Percentiles rank a stretch among this genome's conserved stretches.
These are phyloP conservation scores for Boletus pseudopeckii DNA, from an alignment of 768 basidiomycete species.

Conservation along the genomic window DNA sequence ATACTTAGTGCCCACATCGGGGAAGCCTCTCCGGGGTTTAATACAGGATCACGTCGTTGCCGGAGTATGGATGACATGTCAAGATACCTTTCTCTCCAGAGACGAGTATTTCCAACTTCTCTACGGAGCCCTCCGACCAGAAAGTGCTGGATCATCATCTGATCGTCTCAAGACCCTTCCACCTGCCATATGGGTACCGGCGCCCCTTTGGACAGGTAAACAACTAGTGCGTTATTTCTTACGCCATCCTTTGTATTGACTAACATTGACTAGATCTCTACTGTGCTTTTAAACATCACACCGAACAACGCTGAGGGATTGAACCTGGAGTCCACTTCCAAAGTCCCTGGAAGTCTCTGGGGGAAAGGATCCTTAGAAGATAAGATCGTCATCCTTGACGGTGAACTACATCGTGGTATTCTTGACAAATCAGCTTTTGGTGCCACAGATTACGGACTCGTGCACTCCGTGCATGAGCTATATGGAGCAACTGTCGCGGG, in stretches of 20 bases:
- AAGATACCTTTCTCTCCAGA: constrained; percentile 90
- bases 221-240: constrained; percentile 70
- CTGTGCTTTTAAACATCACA: constrained; percentile 88
- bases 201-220: constrained; percentile 94
- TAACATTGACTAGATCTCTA: constrained; percentile 68
- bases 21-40: constrained; percentile 93
- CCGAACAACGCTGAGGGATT: constrained; percentile 76
- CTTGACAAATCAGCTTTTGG: constrained; percentile 98
- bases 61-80: constrained; percentile 98
- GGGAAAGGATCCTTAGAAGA: constrained; percentile 77
- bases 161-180: constrained; percentile 75
- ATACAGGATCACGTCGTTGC: constrained; percentile 99
- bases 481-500: constrained; percentile 91
- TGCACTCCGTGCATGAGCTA: constrained; percentile 94
- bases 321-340: constrained; percentile 81
- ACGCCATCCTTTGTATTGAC: not conserved
- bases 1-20: constrained; percentile 98
- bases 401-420: constrained; percentile 89
- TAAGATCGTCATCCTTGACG: constrained; percentile 85
- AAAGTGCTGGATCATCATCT: constrained; percentile 60
- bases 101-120: constrained; percentile 96
- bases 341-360: constrained; percentile 87
- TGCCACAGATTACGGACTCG: constrained; percentile 91
- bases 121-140: constrained; percentile 90
- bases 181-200: constrained; percentile 90